Evolutionary conservation across 345 rosid species (phyloP).

Genomic region (Cardamine occulta): DNA sequence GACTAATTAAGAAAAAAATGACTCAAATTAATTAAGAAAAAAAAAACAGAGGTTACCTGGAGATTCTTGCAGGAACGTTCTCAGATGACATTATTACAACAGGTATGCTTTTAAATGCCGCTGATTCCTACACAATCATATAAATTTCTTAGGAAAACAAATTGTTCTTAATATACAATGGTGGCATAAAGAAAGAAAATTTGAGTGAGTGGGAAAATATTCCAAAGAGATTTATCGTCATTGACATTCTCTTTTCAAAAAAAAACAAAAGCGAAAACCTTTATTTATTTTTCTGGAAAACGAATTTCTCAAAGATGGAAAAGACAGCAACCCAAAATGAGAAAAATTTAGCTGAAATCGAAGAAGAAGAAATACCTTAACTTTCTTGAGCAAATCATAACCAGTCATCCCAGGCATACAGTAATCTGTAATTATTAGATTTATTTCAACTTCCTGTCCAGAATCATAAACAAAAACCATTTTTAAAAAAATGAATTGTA

Average conservation of each 20-base stretch:
- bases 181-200: neutral
- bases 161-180: neutral
- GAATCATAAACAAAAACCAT: neutral
- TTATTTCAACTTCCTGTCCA: constrained; percentile 56
- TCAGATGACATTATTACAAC: constrained; percentile 97
- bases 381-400: constrained; percentile 81
- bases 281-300: constrained; percentile 37
- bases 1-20: constrained; percentile 3
- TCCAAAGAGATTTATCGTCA: constrained; percentile 28
- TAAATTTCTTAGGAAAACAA: constrained; percentile 20
- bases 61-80: constrained; percentile 81
- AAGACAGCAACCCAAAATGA: constrained; percentile 34
- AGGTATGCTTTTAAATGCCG: constrained; percentile 70
- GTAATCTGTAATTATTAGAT: constrained; percentile 89
- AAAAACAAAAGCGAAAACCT: neutral
- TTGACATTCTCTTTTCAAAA: constrained; percentile 26
- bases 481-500: neutral
- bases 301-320: constrained; percentile 35
- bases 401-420: constrained; percentile 99
- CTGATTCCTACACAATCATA: constrained; percentile 59
- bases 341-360: neutral
- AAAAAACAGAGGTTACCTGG: constrained; percentile 48
- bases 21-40: neutral
- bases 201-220: constrained; percentile 31
- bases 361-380: constrained; percentile 57